Evolutionary conservation across 2,329 filamentous ascomycete species (phyloP).

Genomic region (Claviceps arundinis): DNA sequence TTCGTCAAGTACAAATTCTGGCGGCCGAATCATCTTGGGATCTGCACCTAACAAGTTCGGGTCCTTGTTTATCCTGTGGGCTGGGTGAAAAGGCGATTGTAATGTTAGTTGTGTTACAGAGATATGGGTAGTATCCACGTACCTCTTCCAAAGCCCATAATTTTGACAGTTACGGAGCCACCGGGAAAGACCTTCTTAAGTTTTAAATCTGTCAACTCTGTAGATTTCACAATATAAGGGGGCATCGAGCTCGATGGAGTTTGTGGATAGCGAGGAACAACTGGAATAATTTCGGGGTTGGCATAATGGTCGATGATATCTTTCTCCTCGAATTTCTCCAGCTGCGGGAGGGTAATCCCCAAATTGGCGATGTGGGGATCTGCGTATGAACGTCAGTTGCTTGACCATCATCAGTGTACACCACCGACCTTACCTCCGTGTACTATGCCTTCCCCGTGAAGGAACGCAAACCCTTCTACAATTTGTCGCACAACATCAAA

Average conservation of each 20-base stretch:
- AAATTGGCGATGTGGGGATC: too few relatives aligned
- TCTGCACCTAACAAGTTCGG: too few relatives aligned
- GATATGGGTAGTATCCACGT: background rate
- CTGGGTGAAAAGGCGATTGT: too few relatives aligned
- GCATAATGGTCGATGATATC: background rate
- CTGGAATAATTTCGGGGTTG: background rate
- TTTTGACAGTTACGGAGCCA: background rate
- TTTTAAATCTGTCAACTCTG: too few relatives aligned
- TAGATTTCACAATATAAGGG: background rate
- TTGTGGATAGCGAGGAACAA: background rate
- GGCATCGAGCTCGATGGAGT: background rate
- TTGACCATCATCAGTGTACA: too few relatives aligned
- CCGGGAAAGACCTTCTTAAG: background rate
- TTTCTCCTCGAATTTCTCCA: too few relatives aligned
- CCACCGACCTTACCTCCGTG: background rate
- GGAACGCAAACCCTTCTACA: conserved; percentile 1
- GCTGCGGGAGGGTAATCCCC: too few relatives aligned
- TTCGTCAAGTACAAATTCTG: too few relatives aligned
- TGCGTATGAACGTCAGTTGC: too few relatives aligned
- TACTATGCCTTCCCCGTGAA: background rate
- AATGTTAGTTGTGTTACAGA: too few relatives aligned
- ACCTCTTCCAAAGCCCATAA: conserved; percentile 1
- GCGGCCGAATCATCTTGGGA: too few relatives aligned
- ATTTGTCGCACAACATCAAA: background rate
- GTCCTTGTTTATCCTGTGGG: too few relatives aligned